Base-by-base conservation (phyloP, 179 eudicot species). In the Carnegiea gigantea region DNA sequence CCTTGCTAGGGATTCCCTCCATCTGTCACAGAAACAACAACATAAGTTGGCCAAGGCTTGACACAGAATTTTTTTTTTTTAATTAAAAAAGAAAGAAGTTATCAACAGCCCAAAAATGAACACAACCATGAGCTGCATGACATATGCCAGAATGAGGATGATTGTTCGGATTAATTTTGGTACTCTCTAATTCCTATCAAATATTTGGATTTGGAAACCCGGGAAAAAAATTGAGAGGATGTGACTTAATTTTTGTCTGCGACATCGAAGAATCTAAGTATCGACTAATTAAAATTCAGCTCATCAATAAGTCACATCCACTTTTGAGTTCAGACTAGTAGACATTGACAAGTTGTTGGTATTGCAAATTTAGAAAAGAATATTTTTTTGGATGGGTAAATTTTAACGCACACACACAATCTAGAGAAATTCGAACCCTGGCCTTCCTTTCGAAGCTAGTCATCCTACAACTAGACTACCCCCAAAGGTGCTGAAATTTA, bases 1-100 rank as follows among this genome's bases (percentile, higher is more conserved):
- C 88, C 85, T 93, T 95, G 84, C 87, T 85, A 54, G 95, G 97
- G 80, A 95, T 90, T 77, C 93, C 97, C 81, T 95, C 99, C 97
- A 95, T 90, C 99, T 95, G 89, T 65, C 79, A 77, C 74, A 75
- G 26, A 77, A 53, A 53, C 73, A 81, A 67, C 17, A 73, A 82
- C 18, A 57, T 1, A 15, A 57, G 14, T 48, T 48, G 15, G 11
- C 53, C 8, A 48, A 48, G 15, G 53, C 53, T 48, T 48, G 14
- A 11, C 53, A 8, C 53, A 13, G 53, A 13, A 0, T 8, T 40
- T 40, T 40, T 40, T 40, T 40, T 7, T 2, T 51, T 51, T 51
- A 12, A 51, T 11, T 51, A 12, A 51, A 20, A 15, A 57, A 57
- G 14, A 57, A 20, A 77, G 51, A 4, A 36, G 38, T 33, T 72